These are phyloP conservation scores for Ophiostoma tasmaniense DNA, from an alignment of 2,329 filamentous ascomycete species.

Conservation along the genomic window DNA sequence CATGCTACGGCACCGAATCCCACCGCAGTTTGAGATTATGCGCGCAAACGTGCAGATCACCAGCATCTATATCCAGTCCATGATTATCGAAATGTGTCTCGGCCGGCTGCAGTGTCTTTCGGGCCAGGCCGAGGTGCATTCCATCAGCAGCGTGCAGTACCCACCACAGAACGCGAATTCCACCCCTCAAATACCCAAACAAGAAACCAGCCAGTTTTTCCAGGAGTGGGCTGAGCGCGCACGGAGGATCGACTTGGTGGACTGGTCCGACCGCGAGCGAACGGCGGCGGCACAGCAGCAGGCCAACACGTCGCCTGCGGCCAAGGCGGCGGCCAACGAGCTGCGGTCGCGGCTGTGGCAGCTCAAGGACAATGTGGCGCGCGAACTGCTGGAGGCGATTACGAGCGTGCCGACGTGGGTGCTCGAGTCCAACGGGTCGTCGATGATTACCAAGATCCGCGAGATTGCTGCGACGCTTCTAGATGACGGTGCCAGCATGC, in stretches of 20 bases:
- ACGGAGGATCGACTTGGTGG: background rate
- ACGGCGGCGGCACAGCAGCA: background rate
- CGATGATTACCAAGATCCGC: conserved; percentile 23
- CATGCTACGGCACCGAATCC: background rate
- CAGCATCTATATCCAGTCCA: conserved; percentile 23
- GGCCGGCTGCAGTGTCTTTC: conserved; percentile 4
- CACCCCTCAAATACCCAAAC: background rate
- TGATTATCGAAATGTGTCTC: conserved; percentile 22
- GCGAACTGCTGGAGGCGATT: conserved; percentile 12
- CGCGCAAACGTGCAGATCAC: conserved; percentile 24
- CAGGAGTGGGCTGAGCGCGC: background rate
- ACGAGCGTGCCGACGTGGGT: conserved; percentile 17
- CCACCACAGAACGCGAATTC: background rate
- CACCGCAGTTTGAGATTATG: conserved; percentile 22
- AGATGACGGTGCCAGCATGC: conserved; percentile 14
- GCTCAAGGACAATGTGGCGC: conserved; percentile 8
- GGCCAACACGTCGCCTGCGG: background rate
- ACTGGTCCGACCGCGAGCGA: background rate
- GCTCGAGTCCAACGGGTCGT: conserved; percentile 22
- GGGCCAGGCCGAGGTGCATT: background rate
- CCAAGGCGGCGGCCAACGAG: conserved; percentile 17
- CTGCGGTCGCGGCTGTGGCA: conserved; percentile 5
- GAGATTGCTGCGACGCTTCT: conserved; percentile 24
- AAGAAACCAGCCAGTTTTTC: background rate
- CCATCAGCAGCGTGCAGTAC: background rate